These are phyloP conservation scores for Nakazawaea anatomiae DNA, from an alignment of 805 yeast species.

Conservation along the genomic window DNA sequence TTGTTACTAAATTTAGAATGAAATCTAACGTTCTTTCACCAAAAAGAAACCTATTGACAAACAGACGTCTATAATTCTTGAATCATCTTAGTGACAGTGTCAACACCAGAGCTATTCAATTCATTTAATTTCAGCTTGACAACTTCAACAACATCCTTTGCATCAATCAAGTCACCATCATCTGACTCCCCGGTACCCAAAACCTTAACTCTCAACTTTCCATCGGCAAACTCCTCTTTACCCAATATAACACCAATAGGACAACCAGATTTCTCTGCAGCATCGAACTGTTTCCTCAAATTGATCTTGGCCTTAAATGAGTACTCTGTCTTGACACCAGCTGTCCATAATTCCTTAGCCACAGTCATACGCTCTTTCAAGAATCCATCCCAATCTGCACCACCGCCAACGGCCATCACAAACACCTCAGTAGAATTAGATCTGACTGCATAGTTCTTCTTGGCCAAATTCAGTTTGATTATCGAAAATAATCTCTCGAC, in stretches of 20 bases:
- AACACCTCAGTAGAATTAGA: slow-evolving; percentile 89
- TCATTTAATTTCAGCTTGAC: slow-evolving; percentile 32
- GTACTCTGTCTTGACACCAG: slow-evolving; percentile 87
- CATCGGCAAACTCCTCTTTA: slow-evolving; percentile 84
- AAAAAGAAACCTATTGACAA: no score
- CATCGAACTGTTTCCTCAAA: slow-evolving; percentile 93
- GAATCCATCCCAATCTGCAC: slow-evolving; percentile 92
- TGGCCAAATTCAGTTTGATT: slow-evolving; percentile 69
- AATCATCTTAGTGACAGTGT: slow-evolving; percentile 59
- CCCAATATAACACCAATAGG: slow-evolving; percentile 89
- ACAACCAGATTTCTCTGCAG: slow-evolving; percentile 93
- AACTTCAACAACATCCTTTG: slow-evolving; percentile 51
- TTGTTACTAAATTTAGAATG: no score
- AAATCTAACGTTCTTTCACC: no score
- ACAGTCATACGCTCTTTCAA: slow-evolving; percentile 86
- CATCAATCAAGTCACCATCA: slow-evolving; percentile 74
- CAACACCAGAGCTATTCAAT: slow-evolving; percentile 46
- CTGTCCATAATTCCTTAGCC: slow-evolving; percentile 78
- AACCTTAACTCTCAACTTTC: slow-evolving; percentile 78
- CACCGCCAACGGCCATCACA: slow-evolving; percentile 98
- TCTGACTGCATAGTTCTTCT: slow-evolving; percentile 42
- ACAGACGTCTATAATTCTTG: slow-evolving; percentile 36
- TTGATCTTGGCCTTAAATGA: slow-evolving; percentile 91
- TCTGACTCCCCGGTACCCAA: slow-evolving; percentile 85
- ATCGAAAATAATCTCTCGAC: slow-evolving; percentile 92